Conservation (phyloP, 495 filamentous ascomycete genomes). For the Chlorociboria aeruginascens region DNA sequence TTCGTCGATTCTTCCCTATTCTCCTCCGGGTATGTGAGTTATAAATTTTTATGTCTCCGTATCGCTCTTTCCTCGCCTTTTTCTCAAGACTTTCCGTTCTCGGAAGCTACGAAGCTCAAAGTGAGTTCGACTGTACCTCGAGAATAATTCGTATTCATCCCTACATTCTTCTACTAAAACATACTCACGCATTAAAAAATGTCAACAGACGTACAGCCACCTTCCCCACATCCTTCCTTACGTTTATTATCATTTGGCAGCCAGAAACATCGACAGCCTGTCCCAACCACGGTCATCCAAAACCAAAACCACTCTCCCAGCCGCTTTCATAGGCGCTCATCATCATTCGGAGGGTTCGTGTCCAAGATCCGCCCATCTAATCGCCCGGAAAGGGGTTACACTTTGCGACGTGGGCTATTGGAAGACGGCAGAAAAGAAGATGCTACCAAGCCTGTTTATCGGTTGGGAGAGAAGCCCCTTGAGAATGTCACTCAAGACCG, state of each 20-base stretch:
- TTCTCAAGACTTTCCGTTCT: neutral
- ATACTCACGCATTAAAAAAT: no score
- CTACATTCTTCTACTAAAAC: neutral
- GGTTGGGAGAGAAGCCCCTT: neutral
- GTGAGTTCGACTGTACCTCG: no score
- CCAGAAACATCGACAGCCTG: neutral
- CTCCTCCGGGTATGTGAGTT: neutral
- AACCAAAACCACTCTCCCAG: neutral
- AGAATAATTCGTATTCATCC: neutral
- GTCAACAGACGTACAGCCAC: constrained; percentile 5
- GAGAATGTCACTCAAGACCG: no score
- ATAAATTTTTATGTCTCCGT: neutral
- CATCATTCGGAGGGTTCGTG: constrained; percentile 24
- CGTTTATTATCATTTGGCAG: neutral
- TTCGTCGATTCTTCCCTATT: neutral
- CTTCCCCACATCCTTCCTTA: neutral
- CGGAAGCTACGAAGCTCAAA: neutral
- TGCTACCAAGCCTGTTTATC: constrained; percentile 5
- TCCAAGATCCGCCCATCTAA: constrained; percentile 28
- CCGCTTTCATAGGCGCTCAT: constrained; percentile 14
- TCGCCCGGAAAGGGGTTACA: constrained; percentile 31
- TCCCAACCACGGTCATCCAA: neutral
- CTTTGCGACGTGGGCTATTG: constrained; percentile 16
- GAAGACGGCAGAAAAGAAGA: constrained; percentile 8
- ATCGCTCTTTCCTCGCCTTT: constrained; percentile 1